Base-by-base conservation (phyloP, 1,284 basidiomycete genomes). In the Fistulina hepatica region DNA sequence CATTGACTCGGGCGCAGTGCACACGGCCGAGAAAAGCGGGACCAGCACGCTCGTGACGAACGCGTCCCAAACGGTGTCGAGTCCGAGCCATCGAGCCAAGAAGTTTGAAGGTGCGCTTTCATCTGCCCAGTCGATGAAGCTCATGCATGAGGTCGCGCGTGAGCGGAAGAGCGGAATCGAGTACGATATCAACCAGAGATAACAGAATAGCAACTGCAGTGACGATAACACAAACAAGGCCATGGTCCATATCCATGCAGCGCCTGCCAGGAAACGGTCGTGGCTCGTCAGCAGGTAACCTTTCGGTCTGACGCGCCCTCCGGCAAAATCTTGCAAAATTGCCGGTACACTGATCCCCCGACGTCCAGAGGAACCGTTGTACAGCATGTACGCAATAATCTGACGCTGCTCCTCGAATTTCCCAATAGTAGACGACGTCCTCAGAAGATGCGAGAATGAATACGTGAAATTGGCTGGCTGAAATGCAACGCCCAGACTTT, bases 11-110 rank as follows among this genome's bases (percentile, higher is more conserved):
- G 70, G 59, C 0, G 73, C 67, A 0, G 81, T 84, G 38, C 77
- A 79, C 1, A 85, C 73, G 0, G 76, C 77, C n/a, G 77, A 80
- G 51, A 82, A 81, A 30, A 84, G 54, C 0, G 79, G 77, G 1
- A 76, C 48, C 34, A 84, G 52, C 0, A 83, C 58, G 15, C 65
- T 61, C 3, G 60, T 51, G 4, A 70, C 60, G 51, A 82, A 82
- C 5, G 55, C 49, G n/a, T 49, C 48, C 74, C 78, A 82, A 0
- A 59, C 53, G 16, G 44, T 36, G 47, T 76, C 72, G 41, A 72
- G 46, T 4, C 67, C 62, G 2, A 59, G 44, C n/a, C n/a, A n/a
- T n/a, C n/a, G n/a, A n/a, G n/a, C n/a, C n/a, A n/a, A n/a, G n/a
- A n/a, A n/a, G n/a, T n/a, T n/a, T n/a, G n/a, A n/a, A n/a, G n/a